These are phyloP conservation scores for Corynascus novoguineensis DNA, from an alignment of 495 filamentous ascomycete genomes.

Conservation along the genomic window DNA sequence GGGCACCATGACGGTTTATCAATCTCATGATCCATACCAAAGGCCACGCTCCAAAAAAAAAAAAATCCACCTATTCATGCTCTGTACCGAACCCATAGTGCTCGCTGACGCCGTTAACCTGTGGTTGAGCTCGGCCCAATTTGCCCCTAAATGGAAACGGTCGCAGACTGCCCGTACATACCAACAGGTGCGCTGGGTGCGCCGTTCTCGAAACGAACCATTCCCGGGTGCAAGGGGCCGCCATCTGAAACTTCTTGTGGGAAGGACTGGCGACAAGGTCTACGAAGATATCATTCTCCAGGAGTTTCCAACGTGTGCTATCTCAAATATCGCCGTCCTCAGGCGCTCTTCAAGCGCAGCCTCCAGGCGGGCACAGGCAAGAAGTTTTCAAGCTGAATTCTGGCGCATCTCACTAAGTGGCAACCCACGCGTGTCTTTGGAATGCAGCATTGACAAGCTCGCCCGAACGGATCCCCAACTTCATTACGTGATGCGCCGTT, in stretches of 20 bases:
- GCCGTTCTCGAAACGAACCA: constrained; percentile 35
- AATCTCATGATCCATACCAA: neutral
- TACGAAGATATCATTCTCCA: constrained; percentile 29
- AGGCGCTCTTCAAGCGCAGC: constrained; percentile 28
- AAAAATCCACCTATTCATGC: constrained; percentile 26
- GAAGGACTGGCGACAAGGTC: constrained; percentile 16
- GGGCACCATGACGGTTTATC: constrained; percentile 26
- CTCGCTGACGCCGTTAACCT: constrained; percentile 29
- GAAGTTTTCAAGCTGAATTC: constrained; percentile 34
- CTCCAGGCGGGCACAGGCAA: constrained; percentile 23
- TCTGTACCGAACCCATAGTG: constrained; percentile 28
- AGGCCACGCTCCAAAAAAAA: constrained; percentile 5
- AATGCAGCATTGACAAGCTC: constrained; percentile 27
- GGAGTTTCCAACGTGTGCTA: constrained; percentile 37
- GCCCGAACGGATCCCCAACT: constrained; percentile 23
- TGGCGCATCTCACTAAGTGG: constrained; percentile 26
- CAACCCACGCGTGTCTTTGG: constrained; percentile 27
- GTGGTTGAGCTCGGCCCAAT: constrained; percentile 32
- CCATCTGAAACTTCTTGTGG: constrained; percentile 30
- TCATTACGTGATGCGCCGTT: constrained; percentile 30
- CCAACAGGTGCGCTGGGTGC: constrained; percentile 31
- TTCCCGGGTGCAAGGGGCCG: constrained; percentile 21
- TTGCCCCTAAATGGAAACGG: constrained; percentile 20
- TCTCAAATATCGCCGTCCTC: constrained; percentile 32
- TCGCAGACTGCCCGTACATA: constrained; percentile 17